Conservation (phyloP, 306 rosid species). For the Cucurbita maxima region DNA sequence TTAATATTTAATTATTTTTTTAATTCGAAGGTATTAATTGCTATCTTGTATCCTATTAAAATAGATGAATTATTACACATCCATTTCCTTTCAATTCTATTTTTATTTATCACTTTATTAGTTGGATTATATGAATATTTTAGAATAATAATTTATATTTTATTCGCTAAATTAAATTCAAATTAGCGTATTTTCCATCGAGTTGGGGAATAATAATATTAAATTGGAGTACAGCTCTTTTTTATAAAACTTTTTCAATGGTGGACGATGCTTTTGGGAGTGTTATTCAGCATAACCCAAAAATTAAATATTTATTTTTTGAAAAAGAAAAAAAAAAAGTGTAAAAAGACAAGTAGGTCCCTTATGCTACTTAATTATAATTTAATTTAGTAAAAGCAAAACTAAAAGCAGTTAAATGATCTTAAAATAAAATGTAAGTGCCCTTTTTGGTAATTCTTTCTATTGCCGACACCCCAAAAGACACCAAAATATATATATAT, state of each 20-base stretch:
- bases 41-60: too few relatives aligned
- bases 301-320: background rate
- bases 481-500: too few relatives aligned
- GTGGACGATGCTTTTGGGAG: background rate
- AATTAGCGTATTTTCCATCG: too few relatives aligned
- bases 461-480: background rate
- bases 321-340: background rate
- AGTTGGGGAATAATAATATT: background rate
- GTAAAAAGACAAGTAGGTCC: constrained; percentile 3
- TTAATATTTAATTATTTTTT: too few relatives aligned
- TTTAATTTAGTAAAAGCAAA: background rate
- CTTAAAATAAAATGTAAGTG: background rate
- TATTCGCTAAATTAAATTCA: too few relatives aligned
- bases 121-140: too few relatives aligned
- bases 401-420: background rate
- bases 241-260: background rate
- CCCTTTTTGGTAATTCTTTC: background rate
- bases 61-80: too few relatives aligned
- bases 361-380: background rate
- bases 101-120: too few relatives aligned
- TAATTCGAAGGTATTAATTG: too few relatives aligned
- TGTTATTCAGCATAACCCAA: background rate
- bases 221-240: background rate
- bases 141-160: background rate
- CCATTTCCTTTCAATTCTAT: too few relatives aligned